Evolutionary conservation across 306 rosid genomes (phyloP), one percentile per base, ranked within the genome.

Genomic region (Fragaria nilgerrensis): DNA sequence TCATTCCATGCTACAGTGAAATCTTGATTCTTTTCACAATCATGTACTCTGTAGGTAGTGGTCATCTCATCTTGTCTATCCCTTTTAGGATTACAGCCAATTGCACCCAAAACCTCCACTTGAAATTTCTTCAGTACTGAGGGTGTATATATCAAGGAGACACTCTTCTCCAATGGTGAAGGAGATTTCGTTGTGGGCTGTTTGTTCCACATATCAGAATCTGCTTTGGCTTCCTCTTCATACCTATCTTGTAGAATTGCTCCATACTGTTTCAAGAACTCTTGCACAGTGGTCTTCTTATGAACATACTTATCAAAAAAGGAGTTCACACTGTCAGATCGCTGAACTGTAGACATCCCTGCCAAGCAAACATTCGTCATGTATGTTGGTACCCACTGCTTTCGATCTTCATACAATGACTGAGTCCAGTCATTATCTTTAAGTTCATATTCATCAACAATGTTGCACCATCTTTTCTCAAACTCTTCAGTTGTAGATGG

Each of bases 141-240:
- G 78, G 88, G 92, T 8, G 97, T 89, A 84, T 84, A 95, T 73
- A 82, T 67, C 83, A 92, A 96, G 23, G 97, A 86, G 82, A 90
- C 94, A 59, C 92, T 90, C 84, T 95, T 95, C 92, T 92, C 99
- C 52, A 95, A 82, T 1, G 99, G 99, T 7, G 99, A 95, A 76
- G 99, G 99, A 77, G 99, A 89, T 85, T 82, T 95, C 37, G 87
- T 72, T 14, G 90, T 82, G 32, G 96, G 96, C 45, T 78, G 87
- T 85, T 88, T 92, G 87, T 87, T 92, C 97, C 96, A 92, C 32
- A 91, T 89, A 84, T 95, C 99, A 44, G 90, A 92, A 87, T 95
- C 97, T 78, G 97, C 97, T 81, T 92, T 95, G 43, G 97, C 99
- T 89, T 95, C 99, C 86, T 95, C 99, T 82, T 95, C 99, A 80